A percentile compares a stretch with the other conserved stretches of the same genome.
These are phyloP conservation scores for Wallacemonas rigidus DNA, from an alignment of 208 protist genomes.

Conservation along the genomic window DNA sequence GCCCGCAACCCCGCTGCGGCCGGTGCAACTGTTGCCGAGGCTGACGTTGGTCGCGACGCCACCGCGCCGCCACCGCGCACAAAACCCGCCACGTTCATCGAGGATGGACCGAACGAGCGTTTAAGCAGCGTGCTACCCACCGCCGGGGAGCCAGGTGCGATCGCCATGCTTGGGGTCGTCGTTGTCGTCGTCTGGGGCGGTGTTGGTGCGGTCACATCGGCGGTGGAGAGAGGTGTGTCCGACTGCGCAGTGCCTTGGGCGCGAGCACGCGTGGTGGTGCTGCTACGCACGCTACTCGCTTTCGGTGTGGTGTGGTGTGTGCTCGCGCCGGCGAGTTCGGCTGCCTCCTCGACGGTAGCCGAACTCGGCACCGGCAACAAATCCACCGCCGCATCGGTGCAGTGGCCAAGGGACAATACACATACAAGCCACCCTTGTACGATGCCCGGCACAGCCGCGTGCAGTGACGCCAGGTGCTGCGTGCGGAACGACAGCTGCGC, in stretches of 20 bases:
- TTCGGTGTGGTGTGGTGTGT: background rate
- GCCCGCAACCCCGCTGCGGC: background rate
- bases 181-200: constrained; percentile 4
- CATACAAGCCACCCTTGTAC: constrained; percentile 78
- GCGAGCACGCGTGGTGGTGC: background rate
- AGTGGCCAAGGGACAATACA: constrained; percentile 45
- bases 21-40: too few species aligned
- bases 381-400: constrained; percentile 31
- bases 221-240: background rate
- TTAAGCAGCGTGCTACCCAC: constrained; percentile 1
- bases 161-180: background rate
- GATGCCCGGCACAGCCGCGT: constrained; percentile 45
- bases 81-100: background rate
- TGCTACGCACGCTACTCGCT: background rate
- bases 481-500: constrained; percentile 52
- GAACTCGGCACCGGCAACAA: constrained; percentile 20
- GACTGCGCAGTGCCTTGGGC: too few species aligned
- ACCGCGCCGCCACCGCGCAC: background rate
- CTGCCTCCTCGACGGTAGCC: constrained; percentile 9
- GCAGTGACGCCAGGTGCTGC: constrained; percentile 70
- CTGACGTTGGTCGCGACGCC: background rate
- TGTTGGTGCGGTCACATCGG: constrained; percentile 22
- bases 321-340: background rate
- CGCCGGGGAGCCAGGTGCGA: background rate
- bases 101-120: background rate